Conservation (phyloP, 2,329 filamentous ascomycete species). For the Zasmidium cellare region DNA sequence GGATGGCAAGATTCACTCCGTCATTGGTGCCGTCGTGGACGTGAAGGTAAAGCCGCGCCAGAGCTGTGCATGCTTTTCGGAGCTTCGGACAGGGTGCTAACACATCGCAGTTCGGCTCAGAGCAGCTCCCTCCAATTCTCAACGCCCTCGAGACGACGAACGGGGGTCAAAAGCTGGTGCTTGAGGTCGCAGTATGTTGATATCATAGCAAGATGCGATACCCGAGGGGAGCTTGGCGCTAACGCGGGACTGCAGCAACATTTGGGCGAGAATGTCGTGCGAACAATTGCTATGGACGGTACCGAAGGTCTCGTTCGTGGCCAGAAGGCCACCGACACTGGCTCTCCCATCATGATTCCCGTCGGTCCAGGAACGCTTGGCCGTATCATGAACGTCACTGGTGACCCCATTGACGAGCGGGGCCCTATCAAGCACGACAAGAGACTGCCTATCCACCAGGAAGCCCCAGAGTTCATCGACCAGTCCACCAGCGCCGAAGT, state of each 20-base stretch:
- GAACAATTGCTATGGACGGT: slow-evolving; percentile 99
- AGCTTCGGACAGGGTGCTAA: slow-evolving; percentile 20
- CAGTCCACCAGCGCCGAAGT: slow-evolving; percentile 97
- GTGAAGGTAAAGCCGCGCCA: slow-evolving; percentile 58
- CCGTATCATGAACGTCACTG: slow-evolving; percentile 99
- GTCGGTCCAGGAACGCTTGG: slow-evolving; percentile 91
- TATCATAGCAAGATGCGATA: slow-evolving; percentile 15
- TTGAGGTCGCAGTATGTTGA: slow-evolving; percentile 87
- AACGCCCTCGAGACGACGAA: slow-evolving; percentile 93
- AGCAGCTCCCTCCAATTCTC: slow-evolving; percentile 93
- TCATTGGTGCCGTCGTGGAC: slow-evolving; percentile 99
- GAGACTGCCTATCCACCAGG: slow-evolving; percentile 86
- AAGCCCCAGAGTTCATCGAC: slow-evolving; percentile 87
- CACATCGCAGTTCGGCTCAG: slow-evolving; percentile 64
- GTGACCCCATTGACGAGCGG: slow-evolving; percentile 99
- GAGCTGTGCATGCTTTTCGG: slow-evolving; percentile 22
- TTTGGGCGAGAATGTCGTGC: slow-evolving; percentile 97
- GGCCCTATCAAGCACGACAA: slow-evolving; percentile 94
- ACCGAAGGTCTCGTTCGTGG: slow-evolving; percentile 99
- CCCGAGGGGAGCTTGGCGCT: slow-evolving; percentile 22
- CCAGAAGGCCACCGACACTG: slow-evolving; percentile 80
- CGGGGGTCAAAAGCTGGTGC: slow-evolving; percentile 88
- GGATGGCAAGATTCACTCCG: slow-evolving; percentile 70
- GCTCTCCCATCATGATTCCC: slow-evolving; percentile 92
- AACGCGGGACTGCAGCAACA: slow-evolving; percentile 71